These are phyloP conservation scores for Boletus reticulatus DNA, from an alignment of 768 basidiomycete genomes.

Conservation along the genomic window DNA sequence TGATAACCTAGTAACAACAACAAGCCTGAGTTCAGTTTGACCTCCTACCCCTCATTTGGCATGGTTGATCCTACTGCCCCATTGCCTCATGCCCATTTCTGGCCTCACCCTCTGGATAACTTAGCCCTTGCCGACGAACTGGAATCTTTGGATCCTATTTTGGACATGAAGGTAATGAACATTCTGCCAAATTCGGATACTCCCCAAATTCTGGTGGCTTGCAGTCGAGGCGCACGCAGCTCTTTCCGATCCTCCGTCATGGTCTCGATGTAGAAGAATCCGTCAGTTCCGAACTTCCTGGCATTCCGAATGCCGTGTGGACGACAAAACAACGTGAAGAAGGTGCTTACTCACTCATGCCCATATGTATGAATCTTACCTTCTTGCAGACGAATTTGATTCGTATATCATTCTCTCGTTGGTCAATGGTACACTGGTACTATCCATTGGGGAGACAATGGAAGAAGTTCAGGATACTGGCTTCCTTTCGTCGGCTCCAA, in stretches of 20 bases:
- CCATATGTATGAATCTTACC: slow-evolving; percentile 4
- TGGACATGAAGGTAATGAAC: slow-evolving; percentile 92
- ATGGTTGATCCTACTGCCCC: slow-evolving; percentile 68
- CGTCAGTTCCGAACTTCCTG: slow-evolving; percentile 93
- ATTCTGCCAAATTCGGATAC: slow-evolving; percentile 89
- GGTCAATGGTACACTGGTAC: slow-evolving; percentile 94
- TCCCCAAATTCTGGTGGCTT: slow-evolving; percentile 93
- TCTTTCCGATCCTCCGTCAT: slow-evolving; percentile 88
- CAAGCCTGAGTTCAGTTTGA: slow-evolving; percentile 88
- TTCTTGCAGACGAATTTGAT: slow-evolving; percentile 75
- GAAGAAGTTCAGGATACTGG: slow-evolving; percentile 99
- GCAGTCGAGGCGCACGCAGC: slow-evolving; percentile 87
- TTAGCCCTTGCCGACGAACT: slow-evolving; percentile 87
- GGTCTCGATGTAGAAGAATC: slow-evolving; percentile 94
- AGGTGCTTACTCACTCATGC: slow-evolving; percentile 49
- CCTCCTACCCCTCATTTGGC: slow-evolving; percentile 80
- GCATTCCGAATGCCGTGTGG: slow-evolving; percentile 99
- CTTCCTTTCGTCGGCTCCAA: slow-evolving; percentile 96
- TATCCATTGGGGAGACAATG: slow-evolving; percentile 97
- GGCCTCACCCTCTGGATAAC: slow-evolving; percentile 84
- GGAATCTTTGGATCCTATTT: slow-evolving; percentile 86
- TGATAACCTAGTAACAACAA: slow-evolving; percentile 92
- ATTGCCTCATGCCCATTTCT: slow-evolving; percentile 80
- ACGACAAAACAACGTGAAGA: slow-evolving; percentile 89
- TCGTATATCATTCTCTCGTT: slow-evolving; percentile 98